Evolutionary conservation across 2,329 filamentous ascomycete genomes (phyloP), one percentile per base, ranked within the genome.

Genomic region (Colletotrichum lupini): DNA sequence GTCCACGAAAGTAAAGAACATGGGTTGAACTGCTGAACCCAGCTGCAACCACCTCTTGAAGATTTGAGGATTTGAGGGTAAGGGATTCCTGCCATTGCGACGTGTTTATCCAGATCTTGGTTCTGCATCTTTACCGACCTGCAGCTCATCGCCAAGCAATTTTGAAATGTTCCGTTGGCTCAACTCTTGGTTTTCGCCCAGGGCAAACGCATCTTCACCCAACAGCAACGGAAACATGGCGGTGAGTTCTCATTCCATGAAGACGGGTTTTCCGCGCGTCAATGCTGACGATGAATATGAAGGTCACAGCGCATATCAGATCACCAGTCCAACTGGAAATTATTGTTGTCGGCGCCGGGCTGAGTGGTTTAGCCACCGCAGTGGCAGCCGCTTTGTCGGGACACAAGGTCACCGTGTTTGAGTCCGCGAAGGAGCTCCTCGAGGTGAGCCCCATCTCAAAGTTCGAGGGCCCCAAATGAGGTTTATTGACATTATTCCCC

Each of bases 291-390:
- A 26, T 61, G 52, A 28, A 30, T 16, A n/a, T 19, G 5, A 26
- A 14, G 64, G 46, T 35, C 12, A 70, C 70, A 9, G 53, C 56
- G 28, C 70, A 73, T 22, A 28, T n/a, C 14, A 64, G 35, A 64
- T 68, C 71, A 5, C 16, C 71, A 9, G 46, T 63, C 11, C 67
- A 68, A 24, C 75, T 84, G 16, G 76, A 85, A 30, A 76, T 86
- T 4, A 79, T 85, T n/a, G 75, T 86, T 16, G 78, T 86, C 46
- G 85, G 85, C 1, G 84, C 83, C 8, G 85, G 85, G 5, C 77
- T 86, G 5, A 83, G 82, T 26, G 85, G 84, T n/a, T 77, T 86
- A 1, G 81, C 83, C 8, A 79, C 83, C 0, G 81, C 82, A 4
- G 79, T 86, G 24, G 82, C 83, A 4, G 81, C 81, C 11, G 77